Conservation (phyloP, 2,329 filamentous ascomycete genomes). For the Lasiodiplodia gonubiensis region DNA sequence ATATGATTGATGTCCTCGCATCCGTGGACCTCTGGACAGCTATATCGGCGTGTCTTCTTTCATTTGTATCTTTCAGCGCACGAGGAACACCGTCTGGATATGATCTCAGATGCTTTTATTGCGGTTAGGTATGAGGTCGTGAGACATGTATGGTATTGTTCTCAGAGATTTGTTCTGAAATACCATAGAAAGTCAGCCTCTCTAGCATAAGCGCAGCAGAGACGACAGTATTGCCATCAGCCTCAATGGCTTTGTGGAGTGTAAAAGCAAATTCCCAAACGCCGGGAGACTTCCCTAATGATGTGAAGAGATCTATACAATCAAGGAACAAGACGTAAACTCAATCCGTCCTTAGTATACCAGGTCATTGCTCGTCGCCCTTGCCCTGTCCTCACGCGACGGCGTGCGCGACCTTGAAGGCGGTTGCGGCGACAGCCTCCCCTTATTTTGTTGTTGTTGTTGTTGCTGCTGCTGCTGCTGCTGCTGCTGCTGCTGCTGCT, state of each 20-base stretch:
- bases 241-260: not conserved
- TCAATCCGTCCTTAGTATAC: constrained; percentile 18
- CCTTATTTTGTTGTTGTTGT: not conserved
- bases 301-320: constrained; percentile 8
- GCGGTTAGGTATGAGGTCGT: constrained; percentile 14
- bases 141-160: constrained; percentile 1
- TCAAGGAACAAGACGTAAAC: not conserved
- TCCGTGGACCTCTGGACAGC: not conserved
- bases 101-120: constrained; percentile 20
- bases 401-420: constrained; percentile 23
- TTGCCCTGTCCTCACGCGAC: constrained; percentile 25
- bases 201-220: not conserved
- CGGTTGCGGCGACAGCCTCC: not conserved
- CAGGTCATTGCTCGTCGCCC: constrained; percentile 25
- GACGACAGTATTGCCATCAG: not conserved
- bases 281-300: not conserved
- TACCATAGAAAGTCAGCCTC: constrained; percentile 1
- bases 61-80: too few relatives aligned
- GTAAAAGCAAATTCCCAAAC: constrained; percentile 1
- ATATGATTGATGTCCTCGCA: not conserved
- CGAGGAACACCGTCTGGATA: not conserved
- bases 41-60: too few relatives aligned
- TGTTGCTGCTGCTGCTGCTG: not conserved
- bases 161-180: not conserved
- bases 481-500: not conserved